A percentile compares a stretch with the other conserved stretches of the same genome.
phyloP scores from a whole-genome alignment of 441 rosid genomes.

The Croton laevigatus region DNA sequence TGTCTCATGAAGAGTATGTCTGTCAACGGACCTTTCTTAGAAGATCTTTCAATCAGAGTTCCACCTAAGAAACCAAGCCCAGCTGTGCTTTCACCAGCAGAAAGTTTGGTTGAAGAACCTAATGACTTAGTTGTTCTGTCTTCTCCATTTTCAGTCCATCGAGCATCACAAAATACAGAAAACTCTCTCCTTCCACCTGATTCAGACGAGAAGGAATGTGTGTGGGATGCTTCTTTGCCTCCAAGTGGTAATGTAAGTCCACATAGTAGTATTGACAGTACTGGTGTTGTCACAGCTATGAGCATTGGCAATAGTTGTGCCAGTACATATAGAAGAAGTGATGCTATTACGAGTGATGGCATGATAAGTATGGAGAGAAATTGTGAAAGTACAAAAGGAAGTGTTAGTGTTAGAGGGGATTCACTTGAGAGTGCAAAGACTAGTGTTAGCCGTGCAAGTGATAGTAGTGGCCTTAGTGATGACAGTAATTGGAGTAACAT shows the following conservation, averaged over 20 bases:
- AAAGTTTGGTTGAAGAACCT: constrained; percentile 70
- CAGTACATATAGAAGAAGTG: constrained; percentile 66
- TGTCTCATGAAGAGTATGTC: constrained; percentile 65
- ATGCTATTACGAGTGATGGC: constrained; percentile 69
- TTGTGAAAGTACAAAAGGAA: constrained; percentile 65
- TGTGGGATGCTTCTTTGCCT: constrained; percentile 95
- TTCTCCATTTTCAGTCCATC: constrained; percentile 54
- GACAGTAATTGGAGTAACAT: constrained; percentile 96
- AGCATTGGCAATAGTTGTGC: constrained; percentile 78
- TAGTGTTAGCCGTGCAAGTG: constrained; percentile 84
- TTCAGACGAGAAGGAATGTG: constrained; percentile 82
- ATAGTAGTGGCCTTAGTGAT: constrained; percentile 92
- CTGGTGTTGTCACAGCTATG: constrained; percentile 71
- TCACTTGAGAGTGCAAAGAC: constrained; percentile 90
- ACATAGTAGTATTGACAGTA: constrained; percentile 75
- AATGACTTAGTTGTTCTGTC: constrained; percentile 37
- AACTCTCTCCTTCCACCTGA: constrained; percentile 52
- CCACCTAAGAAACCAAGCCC: constrained; percentile 59
- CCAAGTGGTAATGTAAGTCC: constrained; percentile 92
- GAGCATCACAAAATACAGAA: constrained; percentile 62
- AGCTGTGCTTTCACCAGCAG: constrained; percentile 53
- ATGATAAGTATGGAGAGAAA: constrained; percentile 67
- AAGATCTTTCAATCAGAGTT: constrained; percentile 65
- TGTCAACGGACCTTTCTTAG: constrained; percentile 70
- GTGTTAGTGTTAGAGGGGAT: constrained; percentile 66